Evolutionary conservation across 2,329 filamentous ascomycete genomes (phyloP), one percentile per base, ranked within the genome.

Genomic region (Alternaria arborescens): DNA sequence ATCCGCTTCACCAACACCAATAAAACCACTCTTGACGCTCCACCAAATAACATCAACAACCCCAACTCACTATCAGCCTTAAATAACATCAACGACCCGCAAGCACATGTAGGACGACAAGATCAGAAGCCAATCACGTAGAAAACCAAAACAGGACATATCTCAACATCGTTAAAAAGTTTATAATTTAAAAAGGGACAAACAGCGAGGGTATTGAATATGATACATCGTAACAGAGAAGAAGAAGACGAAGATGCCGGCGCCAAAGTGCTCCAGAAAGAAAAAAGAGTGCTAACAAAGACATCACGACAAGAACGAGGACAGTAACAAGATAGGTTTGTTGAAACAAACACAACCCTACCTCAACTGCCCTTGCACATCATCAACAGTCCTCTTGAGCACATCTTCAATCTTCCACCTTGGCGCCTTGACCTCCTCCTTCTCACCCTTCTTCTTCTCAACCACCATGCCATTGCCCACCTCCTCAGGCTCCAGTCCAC

Each of bases 351-450:
- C n/a, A n/a, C n/a, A n/a, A n/a, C n/a, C n/a, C n/a, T 87, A 93
- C 78, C 88, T 85, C 75, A 96, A 82, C 51, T 88, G 87, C 55
- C 85, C 73, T 82, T 95, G 93, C 71, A 90, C 87, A 78, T 96
- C 92, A 70, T 90, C 86, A 22, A 90, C 91, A 64, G 91, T 91
- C 54, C 86, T 83, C 68, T 86, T 87, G 66, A 97, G 84, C 55
- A 95, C 88, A 66, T 92, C 90, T 66, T 92, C 86, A 18, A 94
- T 79, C 64, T 84, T 85, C 94, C 94, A 97, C 68, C 94, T 85
- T 11, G 94, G 94, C 55, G 92, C 87, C 41, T 79, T 83, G 52
- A 87, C 71, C n/a, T 79, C 73, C 62, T 82, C 81, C 26, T 79
- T 78, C 41, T 87, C 55, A 85, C 57, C 85, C 83, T 14, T 18